phyloP scores from a whole-genome alignment of 1,139 yeast genomes.

The Taphrina communis region DNA sequence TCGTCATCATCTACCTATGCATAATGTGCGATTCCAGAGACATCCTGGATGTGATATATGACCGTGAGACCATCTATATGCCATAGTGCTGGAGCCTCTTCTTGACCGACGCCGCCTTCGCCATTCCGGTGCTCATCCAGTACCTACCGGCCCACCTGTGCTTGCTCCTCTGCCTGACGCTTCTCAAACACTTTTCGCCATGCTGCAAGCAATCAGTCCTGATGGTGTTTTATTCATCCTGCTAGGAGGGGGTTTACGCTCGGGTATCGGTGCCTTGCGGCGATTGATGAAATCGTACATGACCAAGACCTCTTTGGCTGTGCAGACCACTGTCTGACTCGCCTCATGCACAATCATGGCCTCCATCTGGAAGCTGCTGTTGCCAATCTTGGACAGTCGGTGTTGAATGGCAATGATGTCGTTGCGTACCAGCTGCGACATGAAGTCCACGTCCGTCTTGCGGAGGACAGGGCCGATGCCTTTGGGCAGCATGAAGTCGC shows the following conservation, averaged over 20 bases:
- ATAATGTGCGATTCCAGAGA: too few relatives aligned
- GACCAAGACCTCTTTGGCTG: conserved; percentile 32
- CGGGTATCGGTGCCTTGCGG: conserved; percentile 24
- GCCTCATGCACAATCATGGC: conserved; percentile 31
- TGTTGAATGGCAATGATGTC: conserved; percentile 33
- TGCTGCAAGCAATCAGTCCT: not conserved
- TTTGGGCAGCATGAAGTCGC: conserved; percentile 25
- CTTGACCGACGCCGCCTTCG: too few relatives aligned
- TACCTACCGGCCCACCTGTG: not conserved
- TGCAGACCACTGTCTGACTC: conserved; percentile 23
- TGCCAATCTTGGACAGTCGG: conserved; percentile 12
- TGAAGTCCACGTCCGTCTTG: conserved; percentile 23
- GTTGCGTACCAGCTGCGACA: conserved; percentile 32
- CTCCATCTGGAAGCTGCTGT: conserved; percentile 21
- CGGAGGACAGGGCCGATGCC: conserved; percentile 33
- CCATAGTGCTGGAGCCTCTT: too few relatives aligned
- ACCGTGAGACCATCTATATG: too few relatives aligned
- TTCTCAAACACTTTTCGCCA: conserved; percentile 14
- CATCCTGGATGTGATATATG: too few relatives aligned
- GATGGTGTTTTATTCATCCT: too few relatives aligned
- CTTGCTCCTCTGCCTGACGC: conserved; percentile 1
- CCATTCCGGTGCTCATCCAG: too few relatives aligned
- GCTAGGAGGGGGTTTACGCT: conserved; percentile 5
- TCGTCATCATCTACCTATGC: too few relatives aligned
- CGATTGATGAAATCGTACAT: conserved; percentile 32